These are phyloP conservation scores for Heliocybe sulcata DNA, from an alignment of 1,284 basidiomycete species.

Conservation along the genomic window DNA sequence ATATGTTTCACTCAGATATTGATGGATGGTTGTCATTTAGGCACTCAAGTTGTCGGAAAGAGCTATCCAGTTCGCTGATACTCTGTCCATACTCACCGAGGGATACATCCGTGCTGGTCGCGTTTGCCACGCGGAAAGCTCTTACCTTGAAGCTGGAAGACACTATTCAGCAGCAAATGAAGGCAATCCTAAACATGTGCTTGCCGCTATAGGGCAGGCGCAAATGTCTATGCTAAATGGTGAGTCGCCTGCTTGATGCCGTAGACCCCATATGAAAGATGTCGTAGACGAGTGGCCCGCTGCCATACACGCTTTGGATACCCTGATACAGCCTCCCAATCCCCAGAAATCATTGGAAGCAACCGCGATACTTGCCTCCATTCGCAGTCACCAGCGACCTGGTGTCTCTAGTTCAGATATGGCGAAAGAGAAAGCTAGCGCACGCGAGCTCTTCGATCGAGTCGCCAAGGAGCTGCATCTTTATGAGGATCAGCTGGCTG, in stretches of 20 bases:
- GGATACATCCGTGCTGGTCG: conserved; percentile 76
- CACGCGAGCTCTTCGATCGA: conserved; percentile 78
- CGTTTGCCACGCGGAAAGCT: conserved; percentile 66
- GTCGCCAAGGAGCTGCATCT: conserved; percentile 60
- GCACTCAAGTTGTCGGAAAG: conserved; percentile 89
- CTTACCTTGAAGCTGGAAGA: conserved; percentile 54
- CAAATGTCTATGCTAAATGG: conserved; percentile 82
- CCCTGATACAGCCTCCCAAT: conserved; percentile 60
- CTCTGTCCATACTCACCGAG: conserved; percentile 71
- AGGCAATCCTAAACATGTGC: conserved; percentile 65
- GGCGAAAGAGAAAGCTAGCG: conserved; percentile 62
- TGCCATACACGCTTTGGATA: conserved; percentile 85
- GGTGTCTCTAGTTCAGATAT: conserved; percentile 73
- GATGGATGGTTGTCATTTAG: conserved; percentile 25
- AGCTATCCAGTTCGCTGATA: conserved; percentile 88
- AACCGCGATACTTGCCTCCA: conserved; percentile 81
- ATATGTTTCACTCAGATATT: neutral
- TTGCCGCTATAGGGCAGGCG: conserved; percentile 79
- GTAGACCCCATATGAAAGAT: neutral
- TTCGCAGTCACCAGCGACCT: conserved; percentile 73
- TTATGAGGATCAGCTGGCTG: conserved; percentile 38
- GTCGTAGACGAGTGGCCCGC: conserved; percentile 63
- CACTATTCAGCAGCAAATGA: conserved; percentile 75
- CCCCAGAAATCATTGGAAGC: conserved; percentile 71
- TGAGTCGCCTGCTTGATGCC: conserved; percentile 22